Evolutionary conservation across 495 filamentous ascomycete species (phyloP).

Genomic region (Echria macrotheca): DNA sequence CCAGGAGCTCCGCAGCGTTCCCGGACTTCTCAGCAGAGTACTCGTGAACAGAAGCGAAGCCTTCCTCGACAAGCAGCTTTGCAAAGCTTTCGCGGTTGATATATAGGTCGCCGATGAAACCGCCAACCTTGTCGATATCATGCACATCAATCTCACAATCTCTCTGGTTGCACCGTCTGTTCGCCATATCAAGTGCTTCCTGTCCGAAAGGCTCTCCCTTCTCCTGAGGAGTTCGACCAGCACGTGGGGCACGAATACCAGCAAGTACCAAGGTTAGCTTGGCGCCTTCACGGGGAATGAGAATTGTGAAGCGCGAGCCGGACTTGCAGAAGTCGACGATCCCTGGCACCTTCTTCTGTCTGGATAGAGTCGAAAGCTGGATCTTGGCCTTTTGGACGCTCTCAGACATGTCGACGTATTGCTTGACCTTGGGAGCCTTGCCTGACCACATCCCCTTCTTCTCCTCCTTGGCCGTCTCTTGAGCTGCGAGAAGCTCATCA

Average conservation of each 20-base stretch:
- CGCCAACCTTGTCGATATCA: conserved; percentile 91
- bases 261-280: conserved; percentile 94
- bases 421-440: conserved; percentile 73
- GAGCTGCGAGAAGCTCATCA: conserved; percentile 83
- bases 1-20: conserved; percentile 77
- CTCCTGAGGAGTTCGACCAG: conserved; percentile 76
- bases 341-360: conserved; percentile 88
- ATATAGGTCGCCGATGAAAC: conserved; percentile 93
- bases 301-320: conserved; percentile 85
- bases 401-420: conserved; percentile 86
- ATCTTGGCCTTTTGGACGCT: conserved; percentile 91
- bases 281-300: conserved; percentile 87
- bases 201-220: conserved; percentile 89
- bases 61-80: conserved; percentile 89
- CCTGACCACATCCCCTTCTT: conserved; percentile 91
- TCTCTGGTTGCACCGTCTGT: conserved; percentile 81
- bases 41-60: conserved; percentile 80
- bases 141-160: conserved; percentile 96
- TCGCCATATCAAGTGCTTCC: conserved; percentile 87
- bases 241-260: conserved; percentile 86
- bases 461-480: conserved; percentile 74
- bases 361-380: conserved; percentile 75
- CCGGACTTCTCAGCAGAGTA: conserved; percentile 96
- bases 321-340: conserved; percentile 97
- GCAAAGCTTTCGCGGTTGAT: conserved; percentile 95